Evolutionary conservation across 1,284 basidiomycete species (phyloP).

Genomic region (Trametes hirsuta): DNA sequence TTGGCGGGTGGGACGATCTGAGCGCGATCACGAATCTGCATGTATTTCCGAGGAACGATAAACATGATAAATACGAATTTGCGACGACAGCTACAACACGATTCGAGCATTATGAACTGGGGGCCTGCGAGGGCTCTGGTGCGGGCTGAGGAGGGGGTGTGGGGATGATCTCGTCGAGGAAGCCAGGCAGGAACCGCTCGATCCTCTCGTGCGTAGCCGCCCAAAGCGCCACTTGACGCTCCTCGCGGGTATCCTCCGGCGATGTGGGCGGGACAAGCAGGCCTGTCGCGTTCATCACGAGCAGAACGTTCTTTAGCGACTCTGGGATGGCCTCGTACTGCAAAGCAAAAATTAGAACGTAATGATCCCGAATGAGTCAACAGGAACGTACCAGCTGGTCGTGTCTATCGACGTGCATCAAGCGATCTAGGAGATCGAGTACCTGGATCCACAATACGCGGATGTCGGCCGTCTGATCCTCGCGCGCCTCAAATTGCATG

Average conservation of each 20-base stretch:
- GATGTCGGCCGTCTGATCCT: constrained; percentile 71
- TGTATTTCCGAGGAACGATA: constrained; percentile 4
- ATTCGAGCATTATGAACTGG: constrained; percentile 1
- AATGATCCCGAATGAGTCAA: constrained; percentile 12
- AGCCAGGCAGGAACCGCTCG: constrained; percentile 88
- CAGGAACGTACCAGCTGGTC: constrained; percentile 81
- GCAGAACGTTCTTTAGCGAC: constrained; percentile 94
- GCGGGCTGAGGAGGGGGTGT: constrained; percentile 38
- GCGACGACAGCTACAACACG: constrained; percentile 11
- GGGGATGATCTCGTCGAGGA: constrained; percentile 73
- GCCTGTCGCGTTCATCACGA: constrained; percentile 92
- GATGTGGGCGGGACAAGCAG: constrained; percentile 76
- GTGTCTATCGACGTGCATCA: constrained; percentile 84
- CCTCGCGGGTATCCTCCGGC: constrained; percentile 55
- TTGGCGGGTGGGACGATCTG: not conserved
- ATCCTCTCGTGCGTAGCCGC: constrained; percentile 81
- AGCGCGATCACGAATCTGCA: constrained; percentile 9
- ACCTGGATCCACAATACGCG: constrained; percentile 88
- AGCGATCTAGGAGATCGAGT: constrained; percentile 87
- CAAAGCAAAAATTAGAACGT: constrained; percentile 12
- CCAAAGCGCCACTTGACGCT: constrained; percentile 82
- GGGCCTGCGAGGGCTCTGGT: not conserved
- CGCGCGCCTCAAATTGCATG: constrained; percentile 87
- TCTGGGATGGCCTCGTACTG: constrained; percentile 95
- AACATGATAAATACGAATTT: constrained; percentile 17